Percentiles rank a stretch among this genome's conserved stretches.
These are phyloP conservation scores for Triticum monococcum DNA, from an alignment of 176 grass and related monocot species.

Conservation along the genomic window DNA sequence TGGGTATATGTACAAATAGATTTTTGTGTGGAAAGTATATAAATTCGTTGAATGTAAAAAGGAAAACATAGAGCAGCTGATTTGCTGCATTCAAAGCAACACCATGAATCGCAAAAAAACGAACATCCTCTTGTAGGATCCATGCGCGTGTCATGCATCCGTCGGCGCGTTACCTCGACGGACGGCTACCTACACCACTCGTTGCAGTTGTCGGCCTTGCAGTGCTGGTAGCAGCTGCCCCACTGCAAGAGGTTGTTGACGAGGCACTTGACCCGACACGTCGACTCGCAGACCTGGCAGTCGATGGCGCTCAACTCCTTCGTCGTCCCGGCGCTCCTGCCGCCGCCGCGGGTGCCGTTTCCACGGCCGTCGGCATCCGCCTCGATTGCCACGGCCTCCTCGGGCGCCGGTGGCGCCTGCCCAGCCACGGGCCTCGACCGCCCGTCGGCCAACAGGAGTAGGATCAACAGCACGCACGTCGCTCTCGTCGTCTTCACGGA, in stretches of 20 bases:
- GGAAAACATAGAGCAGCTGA: background rate
- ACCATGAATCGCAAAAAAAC: too few species aligned
- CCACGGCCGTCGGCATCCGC: background rate
- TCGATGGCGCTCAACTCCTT: slow-evolving; percentile 48
- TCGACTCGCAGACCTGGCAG: slow-evolving; percentile 61
- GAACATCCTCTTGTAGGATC: background rate
- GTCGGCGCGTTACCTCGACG: too few species aligned
- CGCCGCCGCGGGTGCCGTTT: slow-evolving; percentile 20
- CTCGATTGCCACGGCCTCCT: slow-evolving; percentile 13
- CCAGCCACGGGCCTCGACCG: background rate
- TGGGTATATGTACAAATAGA: too few species aligned
- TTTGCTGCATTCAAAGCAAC: background rate
- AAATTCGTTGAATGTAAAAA: background rate
- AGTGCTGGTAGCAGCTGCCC: slow-evolving; percentile 43
- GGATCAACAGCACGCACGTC: slow-evolving; percentile 11
- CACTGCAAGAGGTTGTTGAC: slow-evolving; percentile 58
- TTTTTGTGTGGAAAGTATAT: too few species aligned
- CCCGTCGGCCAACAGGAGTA: background rate
- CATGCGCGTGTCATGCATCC: background rate
- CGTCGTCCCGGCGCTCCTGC: background rate
- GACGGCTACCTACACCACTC: slow-evolving; percentile 40
- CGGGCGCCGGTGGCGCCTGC: slow-evolving; percentile 33
- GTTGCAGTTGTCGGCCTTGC: slow-evolving; percentile 60
- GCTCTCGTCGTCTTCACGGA: slow-evolving; percentile 9
- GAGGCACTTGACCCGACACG: slow-evolving; percentile 55